Evolutionary conservation across 257 asterid species (phyloP).

Genomic region (Forsythia suspensa): DNA sequence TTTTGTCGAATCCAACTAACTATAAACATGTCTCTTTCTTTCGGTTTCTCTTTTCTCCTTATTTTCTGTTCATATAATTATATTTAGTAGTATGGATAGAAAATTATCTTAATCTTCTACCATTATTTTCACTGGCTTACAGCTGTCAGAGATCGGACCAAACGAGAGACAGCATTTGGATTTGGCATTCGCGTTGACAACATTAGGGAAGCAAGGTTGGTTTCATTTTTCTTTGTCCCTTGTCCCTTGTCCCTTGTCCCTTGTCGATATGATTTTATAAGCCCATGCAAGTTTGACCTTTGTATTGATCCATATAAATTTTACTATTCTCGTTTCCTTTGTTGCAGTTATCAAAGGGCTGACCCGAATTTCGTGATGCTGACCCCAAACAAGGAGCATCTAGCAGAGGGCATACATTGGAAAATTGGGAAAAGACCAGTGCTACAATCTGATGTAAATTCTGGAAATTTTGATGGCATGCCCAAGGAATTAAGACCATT

Average conservation of each 20-base stretch:
- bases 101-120: too few relatives aligned
- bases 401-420: constrained; percentile 92
- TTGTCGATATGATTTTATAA: not conserved
- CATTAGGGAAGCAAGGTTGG: constrained; percentile 86
- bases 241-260: not conserved
- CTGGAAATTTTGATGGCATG: constrained; percentile 74
- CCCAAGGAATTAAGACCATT: constrained; percentile 84
- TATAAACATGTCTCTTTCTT: not conserved
- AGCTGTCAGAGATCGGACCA: constrained; percentile 77
- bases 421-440: constrained; percentile 69
- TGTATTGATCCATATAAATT: not conserved
- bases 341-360: constrained; percentile 78
- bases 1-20: not conserved
- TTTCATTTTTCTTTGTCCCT: constrained; percentile 3
- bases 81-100: not conserved
- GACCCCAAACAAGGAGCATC: constrained; percentile 91
- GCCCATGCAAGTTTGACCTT: constrained; percentile 2
- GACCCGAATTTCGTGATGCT: constrained; percentile 93
- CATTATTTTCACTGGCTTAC: constrained; percentile 17
- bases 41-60: not conserved
- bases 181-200: constrained; percentile 76
- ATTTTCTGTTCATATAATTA: not conserved
- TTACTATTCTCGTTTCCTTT: not conserved
- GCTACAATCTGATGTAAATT: constrained; percentile 68
- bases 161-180: constrained; percentile 64